Evolutionary conservation across 257 asterid genomes (phyloP).

Genomic region (Petunia axillaris): DNA sequence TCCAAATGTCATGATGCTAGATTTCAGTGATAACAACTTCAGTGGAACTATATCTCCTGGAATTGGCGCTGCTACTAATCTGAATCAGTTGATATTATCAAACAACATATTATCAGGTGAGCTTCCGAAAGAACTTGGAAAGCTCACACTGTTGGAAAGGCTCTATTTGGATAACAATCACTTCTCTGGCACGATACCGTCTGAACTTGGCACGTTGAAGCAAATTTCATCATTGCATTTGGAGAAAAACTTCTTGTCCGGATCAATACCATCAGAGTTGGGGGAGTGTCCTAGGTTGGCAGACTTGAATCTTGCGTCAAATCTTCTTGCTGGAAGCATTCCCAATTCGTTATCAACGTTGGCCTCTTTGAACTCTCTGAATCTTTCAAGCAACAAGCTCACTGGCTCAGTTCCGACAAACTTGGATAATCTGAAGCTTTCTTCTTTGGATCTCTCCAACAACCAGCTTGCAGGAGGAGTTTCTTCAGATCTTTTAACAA

Average conservation of each 20-base stretch:
- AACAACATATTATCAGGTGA: slow-evolving; percentile 30
- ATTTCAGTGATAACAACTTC: slow-evolving; percentile 21
- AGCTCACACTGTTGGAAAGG: slow-evolving; percentile 22
- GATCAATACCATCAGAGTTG: slow-evolving; percentile 30
- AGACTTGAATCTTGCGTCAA: slow-evolving; percentile 28
- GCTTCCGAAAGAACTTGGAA: slow-evolving; percentile 28
- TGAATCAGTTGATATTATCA: slow-evolving; percentile 28
- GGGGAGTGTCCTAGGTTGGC: slow-evolving; percentile 31
- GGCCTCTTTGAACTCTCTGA: slow-evolving; percentile 28
- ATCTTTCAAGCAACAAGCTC: slow-evolving; percentile 30
- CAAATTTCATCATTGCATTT: slow-evolving; percentile 25
- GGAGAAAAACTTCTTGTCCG: slow-evolving; percentile 23
- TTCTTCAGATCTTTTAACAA: slow-evolving; percentile 21
- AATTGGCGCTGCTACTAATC: slow-evolving; percentile 24
- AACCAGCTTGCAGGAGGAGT: slow-evolving; percentile 31
- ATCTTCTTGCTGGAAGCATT: slow-evolving; percentile 28
- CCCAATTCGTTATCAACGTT: slow-evolving; percentile 27
- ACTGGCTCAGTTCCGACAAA: slow-evolving; percentile 29
- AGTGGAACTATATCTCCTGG: slow-evolving; percentile 31
- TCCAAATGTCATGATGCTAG: slow-evolving; percentile 27
- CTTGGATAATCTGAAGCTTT: slow-evolving; percentile 27
- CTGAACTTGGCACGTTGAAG: slow-evolving; percentile 23
- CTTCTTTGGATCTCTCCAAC: slow-evolving; percentile 32
- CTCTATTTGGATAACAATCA: slow-evolving; percentile 30
- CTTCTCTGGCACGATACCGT: slow-evolving; percentile 31